phyloP scores from a whole-genome alignment of 257 asterid genomes.

The Rubia yunnanensis region DNA sequence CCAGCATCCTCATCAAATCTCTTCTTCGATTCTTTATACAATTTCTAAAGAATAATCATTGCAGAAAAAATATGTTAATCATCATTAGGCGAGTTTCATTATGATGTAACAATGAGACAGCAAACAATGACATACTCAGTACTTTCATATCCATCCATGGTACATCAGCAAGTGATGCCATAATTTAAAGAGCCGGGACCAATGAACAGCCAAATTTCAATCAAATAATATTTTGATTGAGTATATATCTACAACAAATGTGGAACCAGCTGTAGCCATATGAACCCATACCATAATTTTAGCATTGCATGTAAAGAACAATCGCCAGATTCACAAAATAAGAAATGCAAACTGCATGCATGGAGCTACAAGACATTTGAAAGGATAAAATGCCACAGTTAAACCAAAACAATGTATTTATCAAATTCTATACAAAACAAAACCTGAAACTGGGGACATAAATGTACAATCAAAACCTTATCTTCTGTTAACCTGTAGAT shows the following conservation, averaged over 20 bases:
- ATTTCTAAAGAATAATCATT: slow-evolving; percentile 35
- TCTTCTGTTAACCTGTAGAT: slow-evolving; percentile 59
- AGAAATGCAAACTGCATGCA: background rate
- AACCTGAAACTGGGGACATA: background rate
- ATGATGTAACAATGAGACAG: background rate
- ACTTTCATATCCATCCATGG: background rate
- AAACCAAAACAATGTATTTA: background rate
- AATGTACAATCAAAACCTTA: background rate
- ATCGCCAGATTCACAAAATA: background rate
- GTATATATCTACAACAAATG: background rate
- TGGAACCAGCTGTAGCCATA: background rate
- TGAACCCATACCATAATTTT: background rate
- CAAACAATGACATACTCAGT: background rate
- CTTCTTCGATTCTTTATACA: slow-evolving; percentile 81
- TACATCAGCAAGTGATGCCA: background rate
- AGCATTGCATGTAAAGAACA: background rate
- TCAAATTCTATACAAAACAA: background rate
- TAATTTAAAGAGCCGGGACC: background rate
- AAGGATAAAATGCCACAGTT: background rate
- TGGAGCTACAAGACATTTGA: background rate
- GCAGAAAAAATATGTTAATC: background rate
- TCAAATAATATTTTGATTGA: background rate
- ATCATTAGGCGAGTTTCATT: background rate
- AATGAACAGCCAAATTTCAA: background rate
- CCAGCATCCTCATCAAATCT: slow-evolving; percentile 70